phyloP scores from a whole-genome alignment of 257 asterid species.

The Paulownia fortunei region DNA sequence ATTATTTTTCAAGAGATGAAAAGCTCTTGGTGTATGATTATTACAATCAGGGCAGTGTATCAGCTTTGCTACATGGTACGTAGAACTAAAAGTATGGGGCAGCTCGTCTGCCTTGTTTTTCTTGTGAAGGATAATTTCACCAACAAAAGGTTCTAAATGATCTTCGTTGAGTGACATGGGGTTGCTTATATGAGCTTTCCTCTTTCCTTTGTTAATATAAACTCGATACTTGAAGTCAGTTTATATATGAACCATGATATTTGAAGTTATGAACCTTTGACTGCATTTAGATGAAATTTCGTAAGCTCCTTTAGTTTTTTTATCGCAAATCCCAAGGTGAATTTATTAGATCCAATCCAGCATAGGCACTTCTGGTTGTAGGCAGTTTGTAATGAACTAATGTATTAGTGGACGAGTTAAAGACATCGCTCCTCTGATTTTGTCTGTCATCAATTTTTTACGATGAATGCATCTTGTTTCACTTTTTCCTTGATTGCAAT shows the following conservation, averaged over 20 bases:
- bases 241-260: background rate
- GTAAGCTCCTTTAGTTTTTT: background rate
- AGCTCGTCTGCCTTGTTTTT: background rate
- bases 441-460: background rate
- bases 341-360: background rate
- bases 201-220: background rate
- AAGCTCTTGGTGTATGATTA: conserved; percentile 36
- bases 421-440: background rate
- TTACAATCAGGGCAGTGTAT: conserved; percentile 25
- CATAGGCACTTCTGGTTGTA: background rate
- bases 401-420: background rate
- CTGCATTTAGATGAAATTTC: background rate
- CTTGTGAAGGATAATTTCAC: background rate
- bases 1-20: conserved; percentile 20
- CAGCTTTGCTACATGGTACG: conserved; percentile 35
- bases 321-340: background rate
- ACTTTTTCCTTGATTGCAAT: background rate
- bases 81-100: background rate
- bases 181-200: background rate
- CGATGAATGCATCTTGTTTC: background rate
- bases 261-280: background rate
- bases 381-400: background rate
- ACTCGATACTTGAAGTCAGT: background rate
- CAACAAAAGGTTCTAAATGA: background rate
- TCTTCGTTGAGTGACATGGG: background rate